Conservation (phyloP, 371 early-diverging fungal genomes). For the Mortierella sp. region DNA sequence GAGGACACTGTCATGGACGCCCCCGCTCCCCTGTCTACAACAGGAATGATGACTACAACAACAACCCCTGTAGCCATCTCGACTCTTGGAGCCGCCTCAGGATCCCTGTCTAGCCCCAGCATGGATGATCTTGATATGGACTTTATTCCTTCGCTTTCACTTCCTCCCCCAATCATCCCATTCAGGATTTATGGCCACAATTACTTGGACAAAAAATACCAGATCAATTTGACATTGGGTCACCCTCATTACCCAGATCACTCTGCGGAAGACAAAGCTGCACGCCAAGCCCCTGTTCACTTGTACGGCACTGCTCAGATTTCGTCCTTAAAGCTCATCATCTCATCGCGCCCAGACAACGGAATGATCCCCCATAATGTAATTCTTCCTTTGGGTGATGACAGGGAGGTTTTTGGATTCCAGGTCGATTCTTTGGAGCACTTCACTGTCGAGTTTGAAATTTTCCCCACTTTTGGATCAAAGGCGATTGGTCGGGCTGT, state of each 20-base stretch:
- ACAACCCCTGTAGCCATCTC: conserved; percentile 16
- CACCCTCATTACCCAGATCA: conserved; percentile 41
- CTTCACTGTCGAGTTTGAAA: conserved; percentile 89
- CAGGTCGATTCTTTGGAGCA: conserved; percentile 81
- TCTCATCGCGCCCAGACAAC: conserved; percentile 85
- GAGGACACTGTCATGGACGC: conserved; percentile 58
- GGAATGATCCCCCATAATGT: conserved; percentile 92
- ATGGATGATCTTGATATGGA: conserved; percentile 49
- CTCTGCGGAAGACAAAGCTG: conserved; percentile 18
- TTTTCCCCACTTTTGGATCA: conserved; percentile 95
- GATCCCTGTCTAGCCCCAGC: conserved; percentile 19
- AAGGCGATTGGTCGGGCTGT: conserved; percentile 92
- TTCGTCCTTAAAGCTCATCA: conserved; percentile 69
- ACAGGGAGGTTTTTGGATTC: conserved; percentile 84
- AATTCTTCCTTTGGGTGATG: conserved; percentile 89
- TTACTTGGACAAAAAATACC: conserved; percentile 87
- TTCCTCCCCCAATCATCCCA: conserved; percentile 96
- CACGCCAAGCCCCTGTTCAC: conserved; percentile 64
- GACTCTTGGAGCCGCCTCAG: conserved; percentile 14
- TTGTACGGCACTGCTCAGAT: conserved; percentile 76
- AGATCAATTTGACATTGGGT: conserved; percentile 45
- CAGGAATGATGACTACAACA: conserved; percentile 22
- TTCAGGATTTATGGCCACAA: conserved; percentile 98
- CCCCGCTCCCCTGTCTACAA: conserved; percentile 18
- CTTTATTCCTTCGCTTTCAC: conserved; percentile 60